Evolutionary conservation across 75 land plant genomes (phyloP).

Genomic region (Pinus tabuliformis): DNA sequence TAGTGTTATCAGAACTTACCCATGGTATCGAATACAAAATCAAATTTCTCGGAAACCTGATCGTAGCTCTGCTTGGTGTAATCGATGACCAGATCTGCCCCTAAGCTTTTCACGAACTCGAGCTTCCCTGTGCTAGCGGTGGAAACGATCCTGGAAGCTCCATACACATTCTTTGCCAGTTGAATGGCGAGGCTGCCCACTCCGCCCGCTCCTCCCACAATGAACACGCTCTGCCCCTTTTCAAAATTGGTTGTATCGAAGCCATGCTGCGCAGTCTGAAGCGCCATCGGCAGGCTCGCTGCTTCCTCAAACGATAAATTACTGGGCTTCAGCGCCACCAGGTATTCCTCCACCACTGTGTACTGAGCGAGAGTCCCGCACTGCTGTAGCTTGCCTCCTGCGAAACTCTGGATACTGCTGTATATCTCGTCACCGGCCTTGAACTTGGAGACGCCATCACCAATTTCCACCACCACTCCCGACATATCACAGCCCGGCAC

Average conservation of each 20-base stretch:
- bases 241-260: slow-evolving; percentile 18
- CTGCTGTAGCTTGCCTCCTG: slow-evolving; percentile 17
- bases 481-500: slow-evolving; percentile 56
- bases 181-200: no score
- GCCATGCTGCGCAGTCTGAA: slow-evolving; percentile 28
- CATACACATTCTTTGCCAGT: no score
- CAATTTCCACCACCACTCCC: slow-evolving; percentile 41
- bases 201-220: no score
- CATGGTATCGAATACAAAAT: no score
- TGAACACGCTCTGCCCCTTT: slow-evolving; percentile 3
- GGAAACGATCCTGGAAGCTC: no score
- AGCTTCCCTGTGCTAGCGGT: no score
- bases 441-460: slow-evolving; percentile 31
- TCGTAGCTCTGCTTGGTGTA: no score
- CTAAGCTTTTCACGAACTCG: no score
- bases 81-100: no score
- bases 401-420: slow-evolving; percentile 27
- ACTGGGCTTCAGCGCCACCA: slow-evolving; percentile 22
- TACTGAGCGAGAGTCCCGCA: slow-evolving; percentile 27
- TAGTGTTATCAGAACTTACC: no score
- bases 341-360: slow-evolving; percentile 27
- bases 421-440: slow-evolving; percentile 48
- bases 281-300: slow-evolving; percentile 33
- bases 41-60: no score
- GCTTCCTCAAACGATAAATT: slow-evolving; percentile 25